Percentiles rank a stretch among this genome's conserved stretches.
These are phyloP conservation scores for Fusarium citri DNA, from an alignment of 2,329 filamentous ascomycete genomes.

Conservation along the genomic window DNA sequence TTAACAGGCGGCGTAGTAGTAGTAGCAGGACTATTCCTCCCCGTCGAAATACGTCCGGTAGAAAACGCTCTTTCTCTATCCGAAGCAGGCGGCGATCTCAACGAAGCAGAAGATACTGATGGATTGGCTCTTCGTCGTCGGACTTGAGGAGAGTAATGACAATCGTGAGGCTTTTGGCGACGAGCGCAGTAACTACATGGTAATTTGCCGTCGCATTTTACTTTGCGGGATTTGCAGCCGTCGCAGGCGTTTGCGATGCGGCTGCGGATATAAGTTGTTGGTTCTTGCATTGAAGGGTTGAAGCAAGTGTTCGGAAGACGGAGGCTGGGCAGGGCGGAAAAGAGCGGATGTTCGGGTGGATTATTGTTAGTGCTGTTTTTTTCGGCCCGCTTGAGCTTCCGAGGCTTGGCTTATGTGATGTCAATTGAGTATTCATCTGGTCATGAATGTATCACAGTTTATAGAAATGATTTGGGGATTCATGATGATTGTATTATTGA, in stretches of 20 bases:
- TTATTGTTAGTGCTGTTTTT: slow-evolving; percentile 35
- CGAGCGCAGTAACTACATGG: slow-evolving; percentile 64
- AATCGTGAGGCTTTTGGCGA: slow-evolving; percentile 57
- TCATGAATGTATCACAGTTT: neutral
- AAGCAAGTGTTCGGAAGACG: slow-evolving; percentile 30
- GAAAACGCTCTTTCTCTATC: slow-evolving; percentile 33
- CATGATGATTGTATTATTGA: rapidly evolving
- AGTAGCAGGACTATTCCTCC: neutral
- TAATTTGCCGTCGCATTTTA: slow-evolving; percentile 66
- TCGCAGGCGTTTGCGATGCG: slow-evolving; percentile 67
- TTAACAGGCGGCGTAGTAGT: slow-evolving; percentile 7
- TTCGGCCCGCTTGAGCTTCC: slow-evolving; percentile 28
- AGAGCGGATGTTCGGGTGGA: slow-evolving; percentile 27
- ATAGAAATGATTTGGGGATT: rapidly evolving
- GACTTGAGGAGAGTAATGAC: slow-evolving; percentile 60
- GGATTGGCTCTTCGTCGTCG: slow-evolving; percentile 51
- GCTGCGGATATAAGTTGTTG: slow-evolving; percentile 50
- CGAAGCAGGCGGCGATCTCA: slow-evolving; percentile 38
- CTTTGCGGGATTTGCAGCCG: slow-evolving; percentile 65
- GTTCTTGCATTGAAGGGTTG: slow-evolving; percentile 37
- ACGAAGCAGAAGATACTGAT: slow-evolving; percentile 28
- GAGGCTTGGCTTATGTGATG: slow-evolving; percentile 1
- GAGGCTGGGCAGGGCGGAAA: slow-evolving; percentile 21
- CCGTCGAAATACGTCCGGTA: rapidly evolving
- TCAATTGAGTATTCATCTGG: rapidly evolving